Base-by-base conservation (phyloP, 371 early-diverging fungal genomes). In the Blastocladiella emersonii region DNA sequence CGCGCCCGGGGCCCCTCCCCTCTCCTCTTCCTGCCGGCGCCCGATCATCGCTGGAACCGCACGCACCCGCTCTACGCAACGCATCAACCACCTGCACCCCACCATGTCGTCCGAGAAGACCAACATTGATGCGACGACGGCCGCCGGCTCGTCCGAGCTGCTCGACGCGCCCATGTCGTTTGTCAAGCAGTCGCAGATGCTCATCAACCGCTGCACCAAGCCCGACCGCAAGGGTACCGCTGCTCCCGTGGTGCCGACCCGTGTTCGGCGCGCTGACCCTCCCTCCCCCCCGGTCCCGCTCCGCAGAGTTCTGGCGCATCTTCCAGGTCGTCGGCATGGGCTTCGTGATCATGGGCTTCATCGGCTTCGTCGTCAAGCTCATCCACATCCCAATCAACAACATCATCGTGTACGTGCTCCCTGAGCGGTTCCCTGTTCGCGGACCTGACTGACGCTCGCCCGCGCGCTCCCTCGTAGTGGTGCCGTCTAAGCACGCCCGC, bases 361-460 rank as follows among this genome's bases (percentile, higher is more conserved):
- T 96, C 69, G 96, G 97, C 51, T 98, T 91, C 74, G 88, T 96
- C 74, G 95, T 96, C 75, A 98, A 98, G 84, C 82, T 98, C 67
- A 90, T 98, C 68, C 98, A 98, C 77, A 98, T 98, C 73, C 98
- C 98, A 65, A 95, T 98, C 82, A 96, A 95, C 87, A 95, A 96
- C 81, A 95, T 98, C 74, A 91, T 98, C 69, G 97, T 98, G 59
- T 59, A 34, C 32, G 59, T 32, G 21, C 30, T 17, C 23, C n/a
- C n/a, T n/a, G n/a, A n/a, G n/a, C n/a, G n/a, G n/a, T n/a, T n/a
- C n/a, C 37, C 32, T 23, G 36, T 61, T 59, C 34, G 53, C 59
- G 61, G 36, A 34, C 36, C 36, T 10, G 61, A 37, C 36, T n/a
- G n/a, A n/a, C n/a, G n/a, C n/a, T n/a, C n/a, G n/a, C n/a, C n/a